phyloP scores from a whole-genome alignment of 352 stramenopile species.

The Peronospora tabacina region DNA sequence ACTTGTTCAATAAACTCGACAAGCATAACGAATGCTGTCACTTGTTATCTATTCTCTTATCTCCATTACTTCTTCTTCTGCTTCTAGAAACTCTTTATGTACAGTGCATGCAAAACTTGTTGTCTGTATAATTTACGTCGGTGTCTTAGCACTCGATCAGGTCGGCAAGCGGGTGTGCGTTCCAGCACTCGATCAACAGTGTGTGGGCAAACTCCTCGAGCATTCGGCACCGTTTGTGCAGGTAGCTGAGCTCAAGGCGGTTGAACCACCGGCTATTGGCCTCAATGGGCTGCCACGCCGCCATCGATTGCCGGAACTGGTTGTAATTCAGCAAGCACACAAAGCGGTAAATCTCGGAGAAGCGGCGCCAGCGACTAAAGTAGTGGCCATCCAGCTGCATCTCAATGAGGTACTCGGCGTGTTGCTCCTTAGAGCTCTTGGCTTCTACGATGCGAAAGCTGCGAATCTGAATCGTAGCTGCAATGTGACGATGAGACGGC shows the following conservation, averaged over 20 bases:
- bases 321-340: slow-evolving; percentile 42
- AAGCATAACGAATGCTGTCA: slow-evolving; percentile 1
- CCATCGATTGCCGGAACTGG: slow-evolving; percentile 48
- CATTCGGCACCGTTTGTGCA: slow-evolving; percentile 70
- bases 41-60: slow-evolving; percentile 16
- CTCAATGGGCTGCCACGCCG: slow-evolving; percentile 52
- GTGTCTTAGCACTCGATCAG: slow-evolving; percentile 44
- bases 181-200: slow-evolving; percentile 65
- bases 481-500: slow-evolving; percentile 65
- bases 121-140: slow-evolving; percentile 27
- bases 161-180: slow-evolving; percentile 62
- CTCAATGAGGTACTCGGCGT: slow-evolving; percentile 79
- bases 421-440: slow-evolving; percentile 37
- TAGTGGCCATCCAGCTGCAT: slow-evolving; percentile 66
- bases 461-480: slow-evolving; percentile 71
- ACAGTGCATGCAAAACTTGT: slow-evolving; percentile 30
- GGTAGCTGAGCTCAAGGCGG: slow-evolving; percentile 71
- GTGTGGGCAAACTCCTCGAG: slow-evolving; percentile 72
- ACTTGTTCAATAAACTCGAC: too few species aligned
- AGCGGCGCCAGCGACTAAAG: slow-evolving; percentile 67
- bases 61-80: slow-evolving; percentile 19
- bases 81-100: slow-evolving; percentile 25
- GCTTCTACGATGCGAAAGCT: slow-evolving; percentile 77
- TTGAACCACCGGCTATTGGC: slow-evolving; percentile 71
- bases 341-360: slow-evolving; percentile 65